These are phyloP conservation scores for Lasiosphaeriaceae sp. DNA, from an alignment of 495 filamentous ascomycete genomes.

Conservation along the genomic window DNA sequence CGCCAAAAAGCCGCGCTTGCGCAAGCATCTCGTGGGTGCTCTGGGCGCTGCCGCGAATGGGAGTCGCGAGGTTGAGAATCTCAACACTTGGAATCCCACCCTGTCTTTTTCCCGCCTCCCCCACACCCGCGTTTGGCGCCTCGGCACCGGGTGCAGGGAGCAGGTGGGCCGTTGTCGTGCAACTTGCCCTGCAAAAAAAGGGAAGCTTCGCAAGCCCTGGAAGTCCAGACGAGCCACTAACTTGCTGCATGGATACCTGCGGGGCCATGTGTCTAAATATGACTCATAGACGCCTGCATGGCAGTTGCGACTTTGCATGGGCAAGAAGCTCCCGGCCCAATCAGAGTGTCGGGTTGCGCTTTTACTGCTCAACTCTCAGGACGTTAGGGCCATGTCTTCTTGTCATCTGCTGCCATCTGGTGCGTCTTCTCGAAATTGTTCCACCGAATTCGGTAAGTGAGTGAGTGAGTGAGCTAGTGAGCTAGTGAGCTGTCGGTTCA, in stretches of 20 bases:
- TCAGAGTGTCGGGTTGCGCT: slow-evolving; percentile 8
- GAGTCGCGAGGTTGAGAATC: not conserved
- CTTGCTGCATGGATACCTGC: slow-evolving; percentile 1
- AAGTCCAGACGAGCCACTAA: not conserved
- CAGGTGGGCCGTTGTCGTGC: too few species aligned
- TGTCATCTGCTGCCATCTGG: slow-evolving; percentile 14
- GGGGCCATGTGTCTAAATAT: slow-evolving; percentile 30
- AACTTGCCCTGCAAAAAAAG: too few species aligned
- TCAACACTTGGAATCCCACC: not conserved
- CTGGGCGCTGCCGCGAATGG: not conserved
- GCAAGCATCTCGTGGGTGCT: not conserved
- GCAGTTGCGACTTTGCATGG: slow-evolving; percentile 25
- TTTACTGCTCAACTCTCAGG: slow-evolving; percentile 24
- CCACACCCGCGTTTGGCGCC: slow-evolving; percentile 8
- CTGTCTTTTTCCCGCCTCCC: not conserved
- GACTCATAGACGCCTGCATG: slow-evolving; percentile 31
- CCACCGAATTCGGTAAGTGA: slow-evolving; percentile 1
- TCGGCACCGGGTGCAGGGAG: not conserved
- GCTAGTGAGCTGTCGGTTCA: slow-evolving; percentile 4
- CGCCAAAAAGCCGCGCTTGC: not conserved
- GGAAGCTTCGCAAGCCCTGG: too few species aligned
- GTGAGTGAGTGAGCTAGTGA: not conserved
- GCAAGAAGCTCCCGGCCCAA: slow-evolving; percentile 17
- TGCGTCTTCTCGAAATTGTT: slow-evolving; percentile 8
- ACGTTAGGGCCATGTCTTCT: slow-evolving; percentile 7